Conservation (phyloP, 495 filamentous ascomycete genomes). For the Evernia prunastri region DNA sequence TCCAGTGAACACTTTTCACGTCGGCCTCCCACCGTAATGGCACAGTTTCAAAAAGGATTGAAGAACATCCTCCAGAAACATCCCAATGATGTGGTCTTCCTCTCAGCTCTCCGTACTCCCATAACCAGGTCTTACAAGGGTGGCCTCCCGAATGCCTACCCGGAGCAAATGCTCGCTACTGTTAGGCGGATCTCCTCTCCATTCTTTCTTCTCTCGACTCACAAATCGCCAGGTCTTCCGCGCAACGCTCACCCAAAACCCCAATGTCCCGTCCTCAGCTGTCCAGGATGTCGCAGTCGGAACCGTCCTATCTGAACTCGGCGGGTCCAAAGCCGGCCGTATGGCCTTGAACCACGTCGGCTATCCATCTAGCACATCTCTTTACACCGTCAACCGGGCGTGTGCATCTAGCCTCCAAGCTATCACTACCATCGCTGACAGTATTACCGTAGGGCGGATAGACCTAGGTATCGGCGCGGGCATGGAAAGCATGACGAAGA, state of each 20-base stretch:
- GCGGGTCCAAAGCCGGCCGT: slow-evolving; percentile 82
- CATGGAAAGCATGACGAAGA: slow-evolving; percentile 90
- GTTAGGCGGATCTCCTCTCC: slow-evolving; percentile 28
- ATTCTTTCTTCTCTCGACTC: slow-evolving; percentile 39
- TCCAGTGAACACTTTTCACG: not conserved
- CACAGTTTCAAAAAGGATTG: slow-evolving; percentile 51
- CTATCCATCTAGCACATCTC: slow-evolving; percentile 63
- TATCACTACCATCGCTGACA: slow-evolving; percentile 62
- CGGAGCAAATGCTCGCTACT: slow-evolving; percentile 75
- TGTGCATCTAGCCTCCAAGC: slow-evolving; percentile 72
- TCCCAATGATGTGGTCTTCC: slow-evolving; percentile 78
- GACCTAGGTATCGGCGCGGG: slow-evolving; percentile 79
- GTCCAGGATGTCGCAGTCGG: slow-evolving; percentile 82
- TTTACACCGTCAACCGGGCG: slow-evolving; percentile 82
- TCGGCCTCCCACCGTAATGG: slow-evolving; percentile 15
- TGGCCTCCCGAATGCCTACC: slow-evolving; percentile 79
- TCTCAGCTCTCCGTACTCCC: slow-evolving; percentile 80
- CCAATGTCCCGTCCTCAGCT: slow-evolving; percentile 61
- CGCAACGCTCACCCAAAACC: slow-evolving; percentile 69
- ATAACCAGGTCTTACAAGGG: slow-evolving; percentile 78
- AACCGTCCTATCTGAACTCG: slow-evolving; percentile 83
- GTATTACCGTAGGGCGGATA: slow-evolving; percentile 65
- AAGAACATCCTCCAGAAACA: slow-evolving; percentile 73
- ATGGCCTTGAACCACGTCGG: slow-evolving; percentile 84
- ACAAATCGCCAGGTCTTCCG: slow-evolving; percentile 62